Base-by-base conservation (phyloP, 2,329 filamentous ascomycete genomes). In the Cladophialophora immunda region DNA sequence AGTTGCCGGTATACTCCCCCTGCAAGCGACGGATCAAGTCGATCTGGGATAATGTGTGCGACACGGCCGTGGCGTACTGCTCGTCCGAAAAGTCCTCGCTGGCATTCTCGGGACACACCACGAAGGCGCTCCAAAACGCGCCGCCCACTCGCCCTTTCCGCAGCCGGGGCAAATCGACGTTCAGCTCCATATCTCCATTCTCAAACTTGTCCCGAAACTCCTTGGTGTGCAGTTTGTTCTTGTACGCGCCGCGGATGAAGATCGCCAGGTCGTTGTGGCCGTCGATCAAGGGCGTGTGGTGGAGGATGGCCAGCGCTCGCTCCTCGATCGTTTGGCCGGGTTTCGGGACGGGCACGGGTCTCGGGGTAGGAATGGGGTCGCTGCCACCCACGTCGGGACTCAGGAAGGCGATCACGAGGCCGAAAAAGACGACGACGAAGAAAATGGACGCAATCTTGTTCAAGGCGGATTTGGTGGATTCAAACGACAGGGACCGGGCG, bases 81-180 rank as follows among this genome's bases (percentile, higher is more conserved):
- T 70, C 62, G 45, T 75, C 75, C n/a, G 71, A 73, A 53, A 75
- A 75, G 58, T 75, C 71, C 50, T 71, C 68, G 4, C 85, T 85
- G 55, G 87, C 88, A 73, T 94, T 88, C 11, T 79, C 77, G 0
- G 94, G 93, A 75, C 94, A 97, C 0, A 87, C 87, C 47, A 91
- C 88, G 74, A 85, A 98, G 9, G 95, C 92, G 76, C 90, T 94
- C 94, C 94, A 97, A 77, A 97, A 97, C n/a, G 92, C 89, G 63
- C 93, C 94, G 45, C 93, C 93, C 69, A 90, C 88, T 71, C 85
- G 83, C 1, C 94, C 93, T 58, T 87, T 78, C 38, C 86, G 84
- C 56, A 97, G 84, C 4, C 94, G 88, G 0, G 90, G 89, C 8
- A 97, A 81, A 77, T 98, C 94, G 60, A 95, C 90, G 71, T 98